Evolutionary conservation across 768 basidiomycete genomes (phyloP).

Genomic region (Boletales sp.): DNA sequence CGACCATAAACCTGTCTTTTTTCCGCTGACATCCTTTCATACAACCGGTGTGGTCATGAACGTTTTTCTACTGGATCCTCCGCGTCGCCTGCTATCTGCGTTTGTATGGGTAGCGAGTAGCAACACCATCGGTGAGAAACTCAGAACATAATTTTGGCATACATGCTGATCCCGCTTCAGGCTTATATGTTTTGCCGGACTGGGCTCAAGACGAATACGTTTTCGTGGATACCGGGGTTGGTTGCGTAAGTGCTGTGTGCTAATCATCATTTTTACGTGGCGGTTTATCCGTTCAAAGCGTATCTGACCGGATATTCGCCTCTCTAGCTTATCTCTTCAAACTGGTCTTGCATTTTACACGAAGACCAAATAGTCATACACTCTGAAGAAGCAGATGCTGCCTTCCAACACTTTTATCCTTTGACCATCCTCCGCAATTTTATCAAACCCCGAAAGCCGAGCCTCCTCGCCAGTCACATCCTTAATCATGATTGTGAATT

Average conservation of each 20-base stretch:
- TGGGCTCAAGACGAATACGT: constrained; percentile 66
- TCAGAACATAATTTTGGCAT: background rate
- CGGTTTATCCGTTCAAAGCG: constrained; percentile 4
- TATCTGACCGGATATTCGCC: constrained; percentile 1
- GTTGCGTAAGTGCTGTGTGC: constrained; percentile 52
- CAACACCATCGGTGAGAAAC: constrained; percentile 30
- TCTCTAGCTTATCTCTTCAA: constrained; percentile 57
- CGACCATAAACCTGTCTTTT: constrained; percentile 45
- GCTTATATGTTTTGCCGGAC: constrained; percentile 61
- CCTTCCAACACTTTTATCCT: constrained; percentile 70
- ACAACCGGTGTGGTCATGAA: constrained; percentile 73
- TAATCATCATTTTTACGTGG: background rate
- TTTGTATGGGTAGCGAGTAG: constrained; percentile 62
- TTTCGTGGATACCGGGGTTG: constrained; percentile 70
- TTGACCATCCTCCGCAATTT: constrained; percentile 33
- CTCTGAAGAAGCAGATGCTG: constrained; percentile 63
- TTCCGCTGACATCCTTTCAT: constrained; percentile 57
- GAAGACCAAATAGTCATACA: constrained; percentile 70
- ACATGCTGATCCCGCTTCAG: constrained; percentile 37
- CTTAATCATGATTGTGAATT: constrained; percentile 5
- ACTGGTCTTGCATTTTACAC: constrained; percentile 74
- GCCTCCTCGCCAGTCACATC: constrained; percentile 11
- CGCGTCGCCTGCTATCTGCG: constrained; percentile 55
- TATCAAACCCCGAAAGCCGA: constrained; percentile 22
- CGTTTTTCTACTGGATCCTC: constrained; percentile 69